Conservation (phyloP, 2,329 filamentous ascomycete species). For the Leptographium radiaticola region DNA sequence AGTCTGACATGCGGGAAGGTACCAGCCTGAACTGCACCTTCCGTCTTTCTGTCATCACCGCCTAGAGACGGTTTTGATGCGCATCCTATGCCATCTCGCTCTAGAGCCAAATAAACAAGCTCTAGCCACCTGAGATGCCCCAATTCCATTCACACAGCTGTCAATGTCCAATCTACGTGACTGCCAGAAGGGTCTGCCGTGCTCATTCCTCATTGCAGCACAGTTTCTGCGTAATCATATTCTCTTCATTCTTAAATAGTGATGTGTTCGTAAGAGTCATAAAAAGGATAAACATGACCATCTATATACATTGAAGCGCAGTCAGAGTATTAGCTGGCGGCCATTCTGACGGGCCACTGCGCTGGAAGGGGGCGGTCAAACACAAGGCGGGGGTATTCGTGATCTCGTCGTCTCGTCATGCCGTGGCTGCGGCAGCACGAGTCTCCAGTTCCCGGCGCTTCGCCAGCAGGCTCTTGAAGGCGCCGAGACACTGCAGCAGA, state of each 20-base stretch:
- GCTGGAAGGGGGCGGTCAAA: not conserved
- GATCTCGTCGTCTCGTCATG: not conserved
- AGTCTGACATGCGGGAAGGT: not conserved
- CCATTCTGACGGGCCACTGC: too few relatives aligned
- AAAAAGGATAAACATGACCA: not conserved
- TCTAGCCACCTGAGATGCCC: too few relatives aligned
- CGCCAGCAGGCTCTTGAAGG: slow-evolving; percentile 74
- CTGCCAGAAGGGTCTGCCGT: too few relatives aligned
- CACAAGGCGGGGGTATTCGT: slow-evolving; percentile 1
- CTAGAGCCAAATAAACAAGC: too few relatives aligned
- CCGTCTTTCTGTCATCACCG: too few relatives aligned
- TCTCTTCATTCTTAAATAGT: not conserved
- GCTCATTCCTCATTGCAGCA: too few relatives aligned
- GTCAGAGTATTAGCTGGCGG: not conserved
- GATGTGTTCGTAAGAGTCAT: slow-evolving; percentile 1
- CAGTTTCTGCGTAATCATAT: not conserved
- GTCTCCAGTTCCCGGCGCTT: slow-evolving; percentile 53
- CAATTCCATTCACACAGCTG: too few relatives aligned
- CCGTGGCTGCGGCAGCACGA: slow-evolving; percentile 18
- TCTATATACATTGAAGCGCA: not conserved
- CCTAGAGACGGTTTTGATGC: too few relatives aligned
- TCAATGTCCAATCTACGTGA: too few relatives aligned
- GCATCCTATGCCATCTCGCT: too few relatives aligned
- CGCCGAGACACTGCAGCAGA: slow-evolving; percentile 73
- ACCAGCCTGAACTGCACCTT: not conserved